These are phyloP conservation scores for barrel medic (Medicago truncatula) DNA, from an alignment of 306 rosid genomes.

Conservation along the genomic window DNA sequence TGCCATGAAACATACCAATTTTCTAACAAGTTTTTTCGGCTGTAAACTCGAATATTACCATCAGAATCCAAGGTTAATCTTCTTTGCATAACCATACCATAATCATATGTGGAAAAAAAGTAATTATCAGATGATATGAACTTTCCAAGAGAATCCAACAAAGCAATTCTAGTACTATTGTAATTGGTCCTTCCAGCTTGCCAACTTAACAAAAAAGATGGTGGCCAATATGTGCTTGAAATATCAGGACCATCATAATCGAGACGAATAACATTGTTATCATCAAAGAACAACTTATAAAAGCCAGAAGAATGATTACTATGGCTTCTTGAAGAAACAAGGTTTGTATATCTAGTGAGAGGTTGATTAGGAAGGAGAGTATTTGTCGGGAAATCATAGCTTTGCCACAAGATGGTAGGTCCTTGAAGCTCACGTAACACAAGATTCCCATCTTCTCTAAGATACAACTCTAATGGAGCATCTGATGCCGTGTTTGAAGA, in stretches of 20 bases:
- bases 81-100: conserved; percentile 39
- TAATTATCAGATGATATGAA: conserved; percentile 32
- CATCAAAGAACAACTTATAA: conserved; percentile 40
- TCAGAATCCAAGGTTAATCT: conserved; percentile 41
- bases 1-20: conserved; percentile 49
- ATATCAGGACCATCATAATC: conserved; percentile 35
- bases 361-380: conserved; percentile 54
- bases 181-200: background rate
- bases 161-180: conserved; percentile 26
- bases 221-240: conserved; percentile 40
- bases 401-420: conserved; percentile 43
- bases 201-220: background rate
- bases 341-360: conserved; percentile 32
- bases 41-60: conserved; percentile 44
- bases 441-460: conserved; percentile 51
- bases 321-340: conserved; percentile 43
- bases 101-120: conserved; percentile 19
- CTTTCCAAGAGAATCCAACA: conserved; percentile 5
- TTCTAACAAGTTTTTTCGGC: background rate
- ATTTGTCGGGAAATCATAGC: conserved; percentile 52
- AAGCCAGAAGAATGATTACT: conserved; percentile 40
- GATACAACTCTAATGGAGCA: conserved; percentile 4
- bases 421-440: conserved; percentile 34
- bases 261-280: conserved; percentile 40
- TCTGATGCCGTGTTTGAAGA: conserved; percentile 29